A percentile compares a stretch with the other conserved stretches of the same genome.
These are phyloP conservation scores for Dalbergia oliveri DNA, from an alignment of 306 rosid genomes.

Conservation along the genomic window DNA sequence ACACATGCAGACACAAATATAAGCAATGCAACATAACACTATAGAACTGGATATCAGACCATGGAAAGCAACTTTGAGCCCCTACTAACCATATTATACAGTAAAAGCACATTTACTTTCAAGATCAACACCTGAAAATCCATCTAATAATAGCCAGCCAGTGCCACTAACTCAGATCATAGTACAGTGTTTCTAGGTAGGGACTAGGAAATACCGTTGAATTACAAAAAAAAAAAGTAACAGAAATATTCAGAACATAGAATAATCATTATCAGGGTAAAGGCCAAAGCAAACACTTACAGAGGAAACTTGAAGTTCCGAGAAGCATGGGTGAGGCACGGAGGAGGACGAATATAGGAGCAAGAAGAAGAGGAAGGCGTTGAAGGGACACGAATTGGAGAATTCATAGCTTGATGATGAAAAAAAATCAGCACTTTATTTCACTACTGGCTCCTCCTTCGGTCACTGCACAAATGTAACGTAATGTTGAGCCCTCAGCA, in stretches of 20 bases:
- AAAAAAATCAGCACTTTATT: slow-evolving; percentile 12
- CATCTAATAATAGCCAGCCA: slow-evolving; percentile 38
- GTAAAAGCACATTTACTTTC: neutral
- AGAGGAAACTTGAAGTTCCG: slow-evolving; percentile 66
- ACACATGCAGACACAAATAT: slow-evolving; percentile 6
- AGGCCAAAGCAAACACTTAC: slow-evolving; percentile 50
- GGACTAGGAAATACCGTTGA: neutral
- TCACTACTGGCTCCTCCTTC: slow-evolving; percentile 39
- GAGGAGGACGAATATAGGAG: slow-evolving; percentile 59
- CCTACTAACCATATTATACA: slow-evolving; percentile 3
- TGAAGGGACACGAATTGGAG: slow-evolving; percentile 58
- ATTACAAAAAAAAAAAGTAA: neutral
- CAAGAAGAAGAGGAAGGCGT: slow-evolving; percentile 64
- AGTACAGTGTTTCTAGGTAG: slow-evolving; percentile 5
- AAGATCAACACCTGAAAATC: slow-evolving; percentile 26
- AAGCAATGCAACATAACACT: neutral
- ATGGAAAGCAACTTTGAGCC: slow-evolving; percentile 21
- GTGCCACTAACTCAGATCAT: slow-evolving; percentile 30
- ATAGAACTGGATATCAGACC: slow-evolving; percentile 24
- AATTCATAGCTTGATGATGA: slow-evolving; percentile 53
- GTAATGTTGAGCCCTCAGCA: slow-evolving; percentile 38
- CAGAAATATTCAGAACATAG: slow-evolving; percentile 14
- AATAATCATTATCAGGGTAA: neutral
- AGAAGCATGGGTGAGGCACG: slow-evolving; percentile 60
- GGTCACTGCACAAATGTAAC: slow-evolving; percentile 29